Percentiles rank a stretch among this genome's conserved stretches.
Evolutionary conservation across 768 basidiomycete species (phyloP).

Genomic region (Boletus sp.): DNA sequence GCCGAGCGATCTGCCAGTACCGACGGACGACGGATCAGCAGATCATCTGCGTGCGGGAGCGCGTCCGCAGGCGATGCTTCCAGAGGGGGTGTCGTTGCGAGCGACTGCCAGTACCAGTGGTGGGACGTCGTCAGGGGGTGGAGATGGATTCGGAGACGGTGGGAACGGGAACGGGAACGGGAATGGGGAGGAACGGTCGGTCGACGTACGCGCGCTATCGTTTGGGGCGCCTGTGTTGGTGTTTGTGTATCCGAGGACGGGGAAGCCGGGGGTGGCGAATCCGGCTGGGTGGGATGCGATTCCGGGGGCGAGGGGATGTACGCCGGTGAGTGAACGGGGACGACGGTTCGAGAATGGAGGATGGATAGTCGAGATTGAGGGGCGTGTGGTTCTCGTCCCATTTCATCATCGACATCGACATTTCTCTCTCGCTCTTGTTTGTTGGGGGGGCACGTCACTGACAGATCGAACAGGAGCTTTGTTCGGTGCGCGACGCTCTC

Average conservation of each 20-base stretch:
- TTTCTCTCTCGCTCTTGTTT: no score
- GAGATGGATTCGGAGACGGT: not conserved
- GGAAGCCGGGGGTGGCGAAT: constrained; percentile 13
- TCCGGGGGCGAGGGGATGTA: constrained; percentile 23
- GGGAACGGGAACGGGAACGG: not conserved
- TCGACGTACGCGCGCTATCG: constrained; percentile 15
- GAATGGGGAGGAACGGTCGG: not conserved
- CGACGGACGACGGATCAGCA: constrained; percentile 12
- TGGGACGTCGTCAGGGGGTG: no score
- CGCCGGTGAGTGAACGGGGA: constrained; percentile 13
- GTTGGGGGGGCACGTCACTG: not conserved
- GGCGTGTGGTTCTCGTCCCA: no score
- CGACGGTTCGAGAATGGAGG: no score
- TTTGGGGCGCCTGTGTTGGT: constrained; percentile 19
- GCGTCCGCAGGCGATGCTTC: no score
- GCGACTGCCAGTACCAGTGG: no score
- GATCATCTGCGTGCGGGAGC: constrained; percentile 6
- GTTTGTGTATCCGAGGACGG: constrained; percentile 25
- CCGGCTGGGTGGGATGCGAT: constrained; percentile 23
- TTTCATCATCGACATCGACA: no score
- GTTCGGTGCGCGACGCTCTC: constrained; percentile 15
- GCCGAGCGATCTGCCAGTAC: constrained; percentile 11
- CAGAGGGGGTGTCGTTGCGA: no score
- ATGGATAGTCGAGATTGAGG: no score
- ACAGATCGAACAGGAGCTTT: constrained; percentile 15